Conservation (phyloP, 768 basidiomycete species). For the Lactifluus echinatus region DNA sequence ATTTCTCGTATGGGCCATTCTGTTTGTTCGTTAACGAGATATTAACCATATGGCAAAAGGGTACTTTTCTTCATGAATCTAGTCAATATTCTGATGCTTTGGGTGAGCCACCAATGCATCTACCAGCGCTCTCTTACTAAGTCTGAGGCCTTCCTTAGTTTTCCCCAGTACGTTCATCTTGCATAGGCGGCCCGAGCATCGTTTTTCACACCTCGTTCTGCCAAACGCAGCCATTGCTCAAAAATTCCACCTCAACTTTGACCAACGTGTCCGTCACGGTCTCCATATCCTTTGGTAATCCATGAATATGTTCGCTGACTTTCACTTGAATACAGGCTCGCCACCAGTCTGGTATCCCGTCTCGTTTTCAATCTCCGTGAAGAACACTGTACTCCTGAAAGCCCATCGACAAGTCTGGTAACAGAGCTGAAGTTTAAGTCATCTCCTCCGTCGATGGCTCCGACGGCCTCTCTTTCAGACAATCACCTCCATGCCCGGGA, state of each 20-base stretch:
- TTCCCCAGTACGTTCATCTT: constrained; percentile 5
- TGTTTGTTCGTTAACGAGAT: neutral
- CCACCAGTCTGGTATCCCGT: constrained; percentile 1
- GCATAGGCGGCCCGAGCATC: too few species aligned
- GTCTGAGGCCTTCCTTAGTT: neutral
- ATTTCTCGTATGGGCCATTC: constrained; percentile 7
- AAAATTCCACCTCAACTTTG: neutral
- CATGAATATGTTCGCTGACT: neutral
- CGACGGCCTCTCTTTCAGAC: too few species aligned
- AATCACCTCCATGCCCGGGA: too few species aligned
- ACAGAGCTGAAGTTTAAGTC: neutral
- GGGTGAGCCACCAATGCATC: neutral
- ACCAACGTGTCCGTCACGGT: constrained; percentile 11
- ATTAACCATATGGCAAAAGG: neutral
- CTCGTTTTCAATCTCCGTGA: constrained; percentile 4
- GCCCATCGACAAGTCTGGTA: neutral
- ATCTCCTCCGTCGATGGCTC: too few species aligned
- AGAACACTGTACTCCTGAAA: neutral
- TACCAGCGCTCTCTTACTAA: neutral
- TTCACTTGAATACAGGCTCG: neutral
- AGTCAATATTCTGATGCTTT: constrained; percentile 3
- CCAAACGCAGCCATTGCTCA: neutral
- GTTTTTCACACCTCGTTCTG: neutral
- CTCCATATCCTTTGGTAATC: too few species aligned
- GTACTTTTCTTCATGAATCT: constrained; percentile 9